Base-by-base conservation (phyloP, 73 alveolate species). In the Uronychia binucleata region DNA sequence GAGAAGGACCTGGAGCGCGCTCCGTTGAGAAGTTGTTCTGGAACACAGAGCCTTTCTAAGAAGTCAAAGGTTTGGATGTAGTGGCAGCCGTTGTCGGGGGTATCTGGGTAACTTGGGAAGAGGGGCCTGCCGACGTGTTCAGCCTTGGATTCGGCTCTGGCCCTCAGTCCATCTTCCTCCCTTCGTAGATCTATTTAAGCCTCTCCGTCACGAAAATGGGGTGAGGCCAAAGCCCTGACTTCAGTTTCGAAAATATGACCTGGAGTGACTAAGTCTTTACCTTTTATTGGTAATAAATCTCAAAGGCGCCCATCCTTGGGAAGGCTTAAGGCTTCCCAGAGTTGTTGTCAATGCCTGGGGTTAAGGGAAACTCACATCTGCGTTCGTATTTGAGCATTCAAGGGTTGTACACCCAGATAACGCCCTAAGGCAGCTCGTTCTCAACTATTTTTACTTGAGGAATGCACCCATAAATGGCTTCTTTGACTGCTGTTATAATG, bases 241-340 rank as follows among this genome's bases (percentile, higher is more conserved):
- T 46, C 67, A 46, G 19, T 19, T 46, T 46, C 19, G 67, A 46
- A 19, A 46, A 46, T 5, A 46, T 46, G 67, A 46, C 19, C 67
- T 46, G 19, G 5, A 5, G 67, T 19, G 19, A 46, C 19, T 46
- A 11, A 11, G 5, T 46, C n/a, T 46, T 46, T 46, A 46, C 67
- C 67, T 46, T 46, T 46, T 46, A 19, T 19, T 19, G 5, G 67
- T 46, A 46, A 46, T 46, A 46, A 11, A 46, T 46, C 19, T 46
- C 67, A 46, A 46, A 46, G 5, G 67, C 67, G 67, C 67, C 67
- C 67, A 46, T 46, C 67, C 67, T 46, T 46, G 67, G 67, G 19
- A 46, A 46, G 19, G n/a, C 5, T 46, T 46, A 46, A 19, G 67
- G 67, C 19, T 46, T 46, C 5, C 67, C 67, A 46, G 67, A 46